Conservation (phyloP, 345 rosid genomes). For the Arabidopsis thaliana region TAIR10.1 NC_003074.8:20909501-20910000, state of each 20-base stretch:
- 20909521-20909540: conserved; percentile 80
- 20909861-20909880: conserved; percentile 16
- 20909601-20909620: conserved; percentile 15
- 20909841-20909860: background rate
- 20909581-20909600: conserved; percentile 20
- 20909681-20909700: conserved; percentile 21
- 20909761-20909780: conserved; percentile 99
- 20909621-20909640: conserved; percentile 19
- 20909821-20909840: conserved; percentile 61
- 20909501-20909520: conserved; percentile 73
- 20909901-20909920: conserved; percentile 14
- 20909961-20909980: background rate
- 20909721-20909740: conserved; percentile 63
- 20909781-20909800: conserved; percentile 57
- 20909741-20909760: conserved; percentile 62
- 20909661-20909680: conserved; percentile 24
- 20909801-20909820: conserved; percentile 46
- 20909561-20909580: background rate
- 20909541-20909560: conserved; percentile 67
- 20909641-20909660: conserved; percentile 33
- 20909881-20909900: conserved; percentile 24
- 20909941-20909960: background rate
- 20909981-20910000: background rate
- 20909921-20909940: background rate
- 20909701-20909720: background rate